A percentile compares a stretch with the other conserved stretches of the same genome.
phyloP scores from a whole-genome alignment of 2,329 filamentous ascomycete species.

The Hypoxylon sp. region DNA sequence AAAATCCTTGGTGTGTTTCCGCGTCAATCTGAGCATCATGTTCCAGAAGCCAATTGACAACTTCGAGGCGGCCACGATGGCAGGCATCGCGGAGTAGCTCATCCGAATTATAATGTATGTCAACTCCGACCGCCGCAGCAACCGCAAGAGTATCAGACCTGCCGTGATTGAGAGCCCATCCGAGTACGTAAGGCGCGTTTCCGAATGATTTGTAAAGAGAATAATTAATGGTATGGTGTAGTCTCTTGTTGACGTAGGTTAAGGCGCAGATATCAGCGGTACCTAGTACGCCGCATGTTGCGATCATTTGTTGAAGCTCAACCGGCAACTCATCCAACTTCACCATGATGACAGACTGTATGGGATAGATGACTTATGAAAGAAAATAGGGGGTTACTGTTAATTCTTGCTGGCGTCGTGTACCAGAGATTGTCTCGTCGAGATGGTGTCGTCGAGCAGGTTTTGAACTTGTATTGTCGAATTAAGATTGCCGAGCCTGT shows the following conservation, averaged over 20 bases:
- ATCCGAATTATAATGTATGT: background rate
- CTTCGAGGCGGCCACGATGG: background rate
- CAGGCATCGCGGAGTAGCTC: background rate
- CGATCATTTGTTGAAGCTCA: conserved; percentile 1
- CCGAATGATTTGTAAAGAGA: background rate
- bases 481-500: background rate
- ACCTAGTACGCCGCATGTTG: background rate
- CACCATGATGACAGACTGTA: background rate
- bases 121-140: background rate
- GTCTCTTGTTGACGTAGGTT: background rate
- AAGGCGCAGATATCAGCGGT: background rate
- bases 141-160: background rate
- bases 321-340: background rate
- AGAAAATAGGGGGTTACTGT: background rate
- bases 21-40: background rate
- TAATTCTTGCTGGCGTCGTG: background rate
- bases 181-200: background rate
- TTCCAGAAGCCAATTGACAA: conserved; percentile 6
- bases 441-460: background rate
- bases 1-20: background rate
- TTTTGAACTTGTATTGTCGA: background rate
- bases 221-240: background rate
- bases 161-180: background rate
- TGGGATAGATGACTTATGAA: background rate
- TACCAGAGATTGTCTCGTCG: background rate